Conservation (phyloP, 1,284 basidiomycete genomes). For the Rhodotorula sp. region DNA sequence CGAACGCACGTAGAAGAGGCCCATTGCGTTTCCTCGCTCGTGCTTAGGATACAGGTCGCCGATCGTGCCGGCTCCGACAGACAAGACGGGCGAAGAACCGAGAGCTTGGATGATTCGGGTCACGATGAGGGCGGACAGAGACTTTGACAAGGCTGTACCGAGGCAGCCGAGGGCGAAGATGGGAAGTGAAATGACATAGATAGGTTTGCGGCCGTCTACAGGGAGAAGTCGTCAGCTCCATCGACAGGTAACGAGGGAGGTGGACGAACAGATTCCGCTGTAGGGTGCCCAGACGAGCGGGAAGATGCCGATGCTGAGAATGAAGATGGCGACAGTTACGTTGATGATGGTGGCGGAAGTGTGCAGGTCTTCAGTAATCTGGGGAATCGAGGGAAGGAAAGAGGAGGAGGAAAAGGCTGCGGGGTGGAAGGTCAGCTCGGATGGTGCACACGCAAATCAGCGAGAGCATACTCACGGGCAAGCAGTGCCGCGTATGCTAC, state of each 20-base stretch:
- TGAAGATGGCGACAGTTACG: constrained; percentile 55
- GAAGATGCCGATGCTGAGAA: constrained; percentile 48
- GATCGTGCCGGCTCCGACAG: constrained; percentile 62
- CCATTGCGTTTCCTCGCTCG: constrained; percentile 63
- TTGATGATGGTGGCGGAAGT: constrained; percentile 60
- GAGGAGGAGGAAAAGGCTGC: constrained; percentile 65
- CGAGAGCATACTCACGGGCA: constrained; percentile 51
- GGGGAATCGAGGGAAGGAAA: constrained; percentile 67
- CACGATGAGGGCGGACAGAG: constrained; percentile 57
- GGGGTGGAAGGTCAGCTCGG: neutral
- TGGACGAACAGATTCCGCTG: constrained; percentile 54
- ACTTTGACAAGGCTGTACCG: constrained; percentile 58
- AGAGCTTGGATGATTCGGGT: constrained; percentile 60
- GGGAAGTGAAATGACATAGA: constrained; percentile 63
- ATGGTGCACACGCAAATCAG: neutral
- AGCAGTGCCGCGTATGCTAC: constrained; percentile 58
- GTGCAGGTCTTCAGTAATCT: constrained; percentile 61
- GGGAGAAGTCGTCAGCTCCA: too few relatives aligned
- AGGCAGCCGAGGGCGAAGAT: constrained; percentile 61
- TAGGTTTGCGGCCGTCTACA: constrained; percentile 58
- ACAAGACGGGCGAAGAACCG: constrained; percentile 53
- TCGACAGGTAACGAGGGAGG: neutral
- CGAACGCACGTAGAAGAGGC: constrained; percentile 54
- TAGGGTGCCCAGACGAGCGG: constrained; percentile 59
- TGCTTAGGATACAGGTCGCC: constrained; percentile 64